Conservation (phyloP, 768 basidiomycete genomes). For the Leccinum pellstonianum region DNA sequence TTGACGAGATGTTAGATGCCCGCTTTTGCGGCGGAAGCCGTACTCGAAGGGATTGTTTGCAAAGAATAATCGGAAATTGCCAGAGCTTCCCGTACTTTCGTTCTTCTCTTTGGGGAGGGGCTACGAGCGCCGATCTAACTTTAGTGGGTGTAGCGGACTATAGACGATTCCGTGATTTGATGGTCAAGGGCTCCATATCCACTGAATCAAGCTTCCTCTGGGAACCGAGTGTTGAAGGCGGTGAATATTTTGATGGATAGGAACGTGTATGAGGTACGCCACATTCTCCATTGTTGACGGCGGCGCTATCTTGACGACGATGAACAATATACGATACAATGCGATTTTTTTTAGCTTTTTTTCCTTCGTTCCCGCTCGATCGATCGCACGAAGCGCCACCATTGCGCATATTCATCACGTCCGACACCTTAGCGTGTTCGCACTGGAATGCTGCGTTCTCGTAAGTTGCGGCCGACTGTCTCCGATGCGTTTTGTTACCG, state of each 20-base stretch:
- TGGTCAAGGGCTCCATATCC: background rate
- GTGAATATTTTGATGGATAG: slow-evolving; percentile 2
- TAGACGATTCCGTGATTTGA: slow-evolving; percentile 21
- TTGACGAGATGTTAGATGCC: slow-evolving; percentile 20
- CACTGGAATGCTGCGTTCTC: slow-evolving; percentile 6
- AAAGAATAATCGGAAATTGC: slow-evolving; percentile 23
- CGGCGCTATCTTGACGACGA: slow-evolving; percentile 10
- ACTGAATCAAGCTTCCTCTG: slow-evolving; percentile 17
- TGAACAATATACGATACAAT: slow-evolving; percentile 2
- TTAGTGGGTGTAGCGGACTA: slow-evolving; percentile 10
- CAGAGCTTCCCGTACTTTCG: slow-evolving; percentile 14
- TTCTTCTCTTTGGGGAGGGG: slow-evolving; percentile 13
- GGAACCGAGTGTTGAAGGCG: slow-evolving; percentile 1
- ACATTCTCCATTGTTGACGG: slow-evolving; percentile 9
- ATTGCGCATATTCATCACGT: slow-evolving; percentile 5
- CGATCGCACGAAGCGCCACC: slow-evolving; percentile 20
- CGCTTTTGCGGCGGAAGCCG: slow-evolving; percentile 22
- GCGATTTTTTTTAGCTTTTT: slow-evolving; percentile 1
- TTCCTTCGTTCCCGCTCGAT: slow-evolving; percentile 11
- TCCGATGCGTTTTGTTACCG: slow-evolving; percentile 9
- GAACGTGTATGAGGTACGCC: slow-evolving; percentile 16
- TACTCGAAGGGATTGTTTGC: slow-evolving; percentile 17
- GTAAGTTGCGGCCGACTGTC: slow-evolving; percentile 16
- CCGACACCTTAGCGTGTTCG: background rate
- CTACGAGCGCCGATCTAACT: slow-evolving; percentile 24